Conservation (phyloP, 129 eudicot species). For the Flaveria brownii region DNA sequence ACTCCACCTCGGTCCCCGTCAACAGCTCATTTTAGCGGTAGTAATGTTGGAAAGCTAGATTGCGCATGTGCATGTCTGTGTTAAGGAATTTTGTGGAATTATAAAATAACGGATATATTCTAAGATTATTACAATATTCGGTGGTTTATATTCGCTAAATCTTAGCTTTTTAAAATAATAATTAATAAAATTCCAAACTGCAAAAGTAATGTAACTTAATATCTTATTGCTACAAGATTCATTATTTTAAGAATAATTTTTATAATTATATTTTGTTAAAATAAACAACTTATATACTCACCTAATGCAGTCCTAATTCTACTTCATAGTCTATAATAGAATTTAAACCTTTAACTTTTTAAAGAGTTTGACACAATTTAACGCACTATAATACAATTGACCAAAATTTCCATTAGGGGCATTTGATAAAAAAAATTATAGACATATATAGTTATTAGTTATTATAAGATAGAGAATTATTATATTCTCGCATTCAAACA, state of each 20-base stretch:
- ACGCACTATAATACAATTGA: too few species aligned
- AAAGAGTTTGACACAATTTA: too few species aligned
- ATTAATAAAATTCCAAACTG: conserved; percentile 12
- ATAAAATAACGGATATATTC: conserved; percentile 14
- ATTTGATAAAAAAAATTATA: too few species aligned
- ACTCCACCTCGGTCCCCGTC: conserved; percentile 51
- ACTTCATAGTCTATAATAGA: too few species aligned
- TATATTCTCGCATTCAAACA: too few species aligned
- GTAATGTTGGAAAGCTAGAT: conserved; percentile 34
- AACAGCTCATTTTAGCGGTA: conserved; percentile 38
- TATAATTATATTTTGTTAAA: background rate
- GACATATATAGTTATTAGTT: too few species aligned
- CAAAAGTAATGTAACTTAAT: conserved; percentile 12
- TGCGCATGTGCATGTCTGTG: conserved; percentile 37
- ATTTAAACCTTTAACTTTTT: too few species aligned
- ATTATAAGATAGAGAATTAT: too few species aligned
- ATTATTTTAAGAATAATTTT: background rate
- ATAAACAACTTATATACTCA: too few species aligned
- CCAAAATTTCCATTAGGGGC: too few species aligned
- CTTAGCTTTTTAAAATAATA: background rate
- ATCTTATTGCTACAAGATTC: background rate
- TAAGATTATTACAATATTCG: background rate
- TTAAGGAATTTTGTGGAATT: conserved; percentile 5
- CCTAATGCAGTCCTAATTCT: too few species aligned
- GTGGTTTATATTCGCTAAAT: conserved; percentile 19